Base-by-base conservation (phyloP, 2,329 filamentous ascomycete genomes). In the Colletotrichum sp. region DNA sequence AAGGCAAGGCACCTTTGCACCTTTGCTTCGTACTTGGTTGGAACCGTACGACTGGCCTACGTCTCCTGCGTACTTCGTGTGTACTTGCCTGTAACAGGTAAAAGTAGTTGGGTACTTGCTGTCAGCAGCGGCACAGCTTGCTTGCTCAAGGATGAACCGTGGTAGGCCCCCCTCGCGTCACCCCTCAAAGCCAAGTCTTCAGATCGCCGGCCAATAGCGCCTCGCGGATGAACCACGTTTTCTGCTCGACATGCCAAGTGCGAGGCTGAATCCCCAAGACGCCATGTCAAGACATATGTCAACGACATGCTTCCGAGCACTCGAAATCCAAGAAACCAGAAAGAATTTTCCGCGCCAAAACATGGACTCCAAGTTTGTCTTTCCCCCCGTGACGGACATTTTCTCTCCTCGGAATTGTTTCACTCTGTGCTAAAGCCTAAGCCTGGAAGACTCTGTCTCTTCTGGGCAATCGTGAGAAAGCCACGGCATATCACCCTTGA, bases 201-300 rank as follows among this genome's bases (percentile, higher is more conserved):
- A 74, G 64, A 76, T 67, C 21, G 32, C 63, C 34, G 71, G 65
- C 79, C 79, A 80, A 80, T 80, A 30, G 70, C 65, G 67, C 55
- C 34, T 52, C 72, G 38, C 55, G 48, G 67, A 77, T 57, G 64
- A 75, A 78, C 79, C 79, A 79, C 78, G 78, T 79, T 78, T 78
- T 75, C 74, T 72, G 67, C 75, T 77, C 74, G 74, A 77, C 78
- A 76, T 75, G 77, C 77, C 75, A 79, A 78, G 77, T 69, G 69
- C 78, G 75, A 80, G 79, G 79, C 79, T 80, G 79, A 79, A 73
- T 48, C 43, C n/a, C 43, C n/a, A 21, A 21, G n/a, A 21, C 43
- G 43, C 43, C 43, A 48, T 21, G 43, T 48, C n/a, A 21, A 48
- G 8, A 21, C 43, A 21, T n/a, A 48, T 48, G 43, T n/a, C 43